Evolutionary conservation across 495 filamentous ascomycete species (phyloP).

Genomic region (Lindgomyces ingoldianus): DNA sequence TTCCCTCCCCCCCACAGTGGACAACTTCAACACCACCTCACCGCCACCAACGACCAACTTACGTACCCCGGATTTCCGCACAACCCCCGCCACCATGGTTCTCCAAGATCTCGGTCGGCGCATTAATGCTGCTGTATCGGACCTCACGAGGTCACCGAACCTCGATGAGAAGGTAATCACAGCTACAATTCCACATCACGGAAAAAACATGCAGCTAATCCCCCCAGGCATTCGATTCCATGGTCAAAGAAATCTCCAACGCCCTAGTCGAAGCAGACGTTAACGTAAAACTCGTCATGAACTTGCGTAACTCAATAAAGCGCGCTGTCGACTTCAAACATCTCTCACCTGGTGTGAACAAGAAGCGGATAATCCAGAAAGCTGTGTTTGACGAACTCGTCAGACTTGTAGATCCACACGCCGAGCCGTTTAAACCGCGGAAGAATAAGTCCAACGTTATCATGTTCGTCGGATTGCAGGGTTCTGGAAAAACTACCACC

Average conservation of each 20-base stretch:
- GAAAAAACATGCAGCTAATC: slow-evolving; percentile 14
- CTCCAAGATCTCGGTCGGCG: slow-evolving; percentile 97
- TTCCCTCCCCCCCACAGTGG: too few species aligned
- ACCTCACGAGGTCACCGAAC: slow-evolving; percentile 86
- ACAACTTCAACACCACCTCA: not conserved
- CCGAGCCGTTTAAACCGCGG: slow-evolving; percentile 93
- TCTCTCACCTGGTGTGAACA: slow-evolving; percentile 83
- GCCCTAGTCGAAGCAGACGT: slow-evolving; percentile 95
- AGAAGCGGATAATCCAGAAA: slow-evolving; percentile 97
- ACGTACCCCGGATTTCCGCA: too few species aligned
- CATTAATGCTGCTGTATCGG: slow-evolving; percentile 93
- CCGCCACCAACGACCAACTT: not conserved
- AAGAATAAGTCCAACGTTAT: slow-evolving; percentile 96
- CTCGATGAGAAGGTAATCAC: slow-evolving; percentile 86
- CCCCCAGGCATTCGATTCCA: slow-evolving; percentile 85
- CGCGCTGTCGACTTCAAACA: slow-evolving; percentile 89
- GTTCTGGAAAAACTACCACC: slow-evolving; percentile 95
- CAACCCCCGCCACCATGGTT: slow-evolving; percentile 65
- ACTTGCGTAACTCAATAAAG: slow-evolving; percentile 91
- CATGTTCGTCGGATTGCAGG: slow-evolving; percentile 98
- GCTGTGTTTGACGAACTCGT: slow-evolving; percentile 97
- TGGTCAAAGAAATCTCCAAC: slow-evolving; percentile 95
- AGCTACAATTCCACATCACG: not conserved
- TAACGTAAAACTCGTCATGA: slow-evolving; percentile 90
- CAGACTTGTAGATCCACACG: slow-evolving; percentile 91